Base-by-base conservation (phyloP, 23 red algal genomes). In the Agarophyton chilense region DNA sequence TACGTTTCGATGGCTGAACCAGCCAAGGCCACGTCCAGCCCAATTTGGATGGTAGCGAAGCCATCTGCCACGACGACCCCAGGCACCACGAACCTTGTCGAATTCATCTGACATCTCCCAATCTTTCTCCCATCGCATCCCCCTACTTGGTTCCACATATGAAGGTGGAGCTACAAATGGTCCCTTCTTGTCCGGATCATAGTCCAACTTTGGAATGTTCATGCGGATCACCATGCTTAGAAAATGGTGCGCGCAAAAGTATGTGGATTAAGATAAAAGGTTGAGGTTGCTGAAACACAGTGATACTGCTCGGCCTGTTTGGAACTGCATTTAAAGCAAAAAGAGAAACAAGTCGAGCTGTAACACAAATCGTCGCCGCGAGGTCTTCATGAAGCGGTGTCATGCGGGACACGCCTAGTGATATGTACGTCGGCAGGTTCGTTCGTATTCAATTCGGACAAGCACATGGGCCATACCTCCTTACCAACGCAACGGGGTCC, bases 101-200 rank as follows among this genome's bases (percentile, higher is more conserved):
- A 86, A 86, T 36, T 86, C 82, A 86, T 86, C 82, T 28, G 82
- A 86, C 82, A 86, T 86, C 32, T 86, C 82, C 82, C 82, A 86
- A 45, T 86, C 64, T 35, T 86, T 63, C 21, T 53, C 64, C 82
- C 82, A 86, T 24, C 64, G 68, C 41, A 42, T 74, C 13, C 68
- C 68, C 29, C 22, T 45, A 10, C n/a, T 46, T 43, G 68, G 17
- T 38, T 47, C 36, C 21, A 74, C 41, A 47, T 74, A 74, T 6
- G 1, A 10, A 3, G 68, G 68, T 1, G 68, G 68, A 24, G 68
- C 39, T 12, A 39, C 68, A 26, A 74, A 74, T 0, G 68, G 21
- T 24, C 68, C 41, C 1, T 7, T 5, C 29, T 74, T 49, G 29
- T 74, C 68, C 21, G 68, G 68, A 39, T 74, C 68, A 18, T 49